phyloP scores from a whole-genome alignment of 371 early-diverging fungal species.

The Chytridiales sp. region DNA sequence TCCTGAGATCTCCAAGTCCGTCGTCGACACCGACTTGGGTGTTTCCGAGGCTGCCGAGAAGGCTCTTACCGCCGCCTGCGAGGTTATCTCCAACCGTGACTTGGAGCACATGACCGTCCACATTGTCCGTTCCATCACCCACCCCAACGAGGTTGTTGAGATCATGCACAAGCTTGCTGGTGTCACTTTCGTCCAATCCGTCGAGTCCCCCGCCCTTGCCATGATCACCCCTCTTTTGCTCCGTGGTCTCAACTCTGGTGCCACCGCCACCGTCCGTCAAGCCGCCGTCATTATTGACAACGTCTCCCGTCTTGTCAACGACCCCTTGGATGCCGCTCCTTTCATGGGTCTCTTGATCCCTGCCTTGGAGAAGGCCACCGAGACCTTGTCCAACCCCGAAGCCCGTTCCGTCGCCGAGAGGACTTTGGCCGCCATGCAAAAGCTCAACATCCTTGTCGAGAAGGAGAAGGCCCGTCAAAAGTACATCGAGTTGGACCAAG shows the following conservation, averaged over 20 bases:
- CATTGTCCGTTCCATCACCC: constrained; percentile 70
- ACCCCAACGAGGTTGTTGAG: constrained; percentile 68
- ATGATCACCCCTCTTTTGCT: constrained; percentile 78
- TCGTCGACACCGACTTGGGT: constrained; percentile 30
- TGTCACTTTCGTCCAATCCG: constrained; percentile 79
- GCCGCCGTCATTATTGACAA: constrained; percentile 82
- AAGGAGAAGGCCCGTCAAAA: constrained; percentile 26
- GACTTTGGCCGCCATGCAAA: constrained; percentile 41
- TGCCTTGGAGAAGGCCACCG: constrained; percentile 59
- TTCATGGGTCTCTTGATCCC: constrained; percentile 71
- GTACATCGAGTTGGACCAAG: constrained; percentile 36
- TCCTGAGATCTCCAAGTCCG: constrained; percentile 49
- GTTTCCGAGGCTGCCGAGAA: constrained; percentile 32
- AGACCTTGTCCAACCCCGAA: constrained; percentile 75
- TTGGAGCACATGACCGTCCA: constrained; percentile 43
- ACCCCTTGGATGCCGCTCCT: constrained; percentile 76
- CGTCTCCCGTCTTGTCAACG: constrained; percentile 83
- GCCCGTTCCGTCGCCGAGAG: constrained; percentile 40
- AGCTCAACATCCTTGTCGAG: constrained; percentile 23
- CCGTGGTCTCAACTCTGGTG: constrained; percentile 63
- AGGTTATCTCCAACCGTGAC: constrained; percentile 76
- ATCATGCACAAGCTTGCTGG: constrained; percentile 73
- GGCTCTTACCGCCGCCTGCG: constrained; percentile 67
- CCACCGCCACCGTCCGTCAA: constrained; percentile 64
- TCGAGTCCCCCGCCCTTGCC: constrained; percentile 76